Conservation (phyloP, 2,329 filamentous ascomycete genomes). For the Chaetothyriales sp. region DNA sequence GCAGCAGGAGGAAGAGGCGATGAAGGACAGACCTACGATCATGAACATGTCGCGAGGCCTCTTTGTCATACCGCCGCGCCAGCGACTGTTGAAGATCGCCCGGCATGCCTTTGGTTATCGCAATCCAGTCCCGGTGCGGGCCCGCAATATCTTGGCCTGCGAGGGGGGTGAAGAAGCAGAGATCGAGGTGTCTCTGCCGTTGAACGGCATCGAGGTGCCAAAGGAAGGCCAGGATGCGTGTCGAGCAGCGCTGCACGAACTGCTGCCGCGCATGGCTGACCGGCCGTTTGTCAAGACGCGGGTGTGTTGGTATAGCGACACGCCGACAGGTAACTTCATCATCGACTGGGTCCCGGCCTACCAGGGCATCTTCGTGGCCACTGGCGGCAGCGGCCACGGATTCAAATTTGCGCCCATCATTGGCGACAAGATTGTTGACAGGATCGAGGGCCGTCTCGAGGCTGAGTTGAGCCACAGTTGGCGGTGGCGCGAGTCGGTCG, state of each 20-base stretch:
- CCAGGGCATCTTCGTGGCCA: constrained; percentile 34
- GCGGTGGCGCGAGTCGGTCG: constrained; percentile 25
- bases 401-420: constrained; percentile 59
- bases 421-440: constrained; percentile 40
- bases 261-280: constrained; percentile 41
- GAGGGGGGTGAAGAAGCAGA: constrained; percentile 1
- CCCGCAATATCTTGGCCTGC: constrained; percentile 3
- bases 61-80: constrained; percentile 42
- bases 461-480: constrained; percentile 30
- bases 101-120: constrained; percentile 55
- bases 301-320: constrained; percentile 67
- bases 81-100: constrained; percentile 49
- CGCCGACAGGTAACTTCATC: constrained; percentile 56
- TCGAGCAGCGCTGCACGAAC: constrained; percentile 45
- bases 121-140: constrained; percentile 8
- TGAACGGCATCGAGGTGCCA: constrained; percentile 26
- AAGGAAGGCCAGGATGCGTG: constrained; percentile 49
- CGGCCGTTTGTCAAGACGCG: constrained; percentile 50
- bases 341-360: constrained; percentile 54
- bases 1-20: constrained; percentile 50
- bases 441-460: constrained; percentile 32
- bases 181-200: constrained; percentile 27
- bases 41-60: constrained; percentile 37
- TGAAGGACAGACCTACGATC: constrained; percentile 54
- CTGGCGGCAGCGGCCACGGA: constrained; percentile 41